Percentiles rank a stretch among this genome's conserved stretches.
Evolutionary conservation across 495 filamentous ascomycete species (phyloP).

Genomic region (Stereocaulon alpinum): DNA sequence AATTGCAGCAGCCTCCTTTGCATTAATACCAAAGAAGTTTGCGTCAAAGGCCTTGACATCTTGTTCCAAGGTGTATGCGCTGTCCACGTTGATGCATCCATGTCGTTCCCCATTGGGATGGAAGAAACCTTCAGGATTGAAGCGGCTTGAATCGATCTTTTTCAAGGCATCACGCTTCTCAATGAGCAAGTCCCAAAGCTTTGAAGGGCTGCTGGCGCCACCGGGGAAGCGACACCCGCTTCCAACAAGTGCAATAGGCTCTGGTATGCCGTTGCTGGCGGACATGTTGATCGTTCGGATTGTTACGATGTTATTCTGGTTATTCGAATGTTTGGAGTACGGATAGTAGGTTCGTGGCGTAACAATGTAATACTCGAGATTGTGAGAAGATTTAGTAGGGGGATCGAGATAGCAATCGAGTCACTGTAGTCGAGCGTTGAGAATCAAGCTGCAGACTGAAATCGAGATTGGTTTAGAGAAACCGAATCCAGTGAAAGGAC

Average conservation of each 20-base stretch:
- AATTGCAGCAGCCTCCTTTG: neutral
- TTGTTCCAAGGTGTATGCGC: neutral
- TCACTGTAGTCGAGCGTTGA: too few relatives aligned
- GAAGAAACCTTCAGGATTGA: neutral
- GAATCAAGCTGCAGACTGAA: too few relatives aligned
- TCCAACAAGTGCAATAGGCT: slow-evolving; percentile 21
- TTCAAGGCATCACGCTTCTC: neutral
- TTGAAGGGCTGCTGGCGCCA: neutral
- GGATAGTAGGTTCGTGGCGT: too few relatives aligned
- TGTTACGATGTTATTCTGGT: too few relatives aligned
- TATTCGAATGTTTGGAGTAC: too few relatives aligned
- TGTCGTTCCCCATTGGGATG: neutral
- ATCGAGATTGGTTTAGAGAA: too few relatives aligned
- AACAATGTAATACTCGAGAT: too few relatives aligned
- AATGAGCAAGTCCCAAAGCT: neutral
- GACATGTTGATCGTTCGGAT: too few relatives aligned
- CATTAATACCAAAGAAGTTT: neutral
- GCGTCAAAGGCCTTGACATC: neutral
- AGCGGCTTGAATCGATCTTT: neutral
- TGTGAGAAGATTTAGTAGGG: too few relatives aligned
- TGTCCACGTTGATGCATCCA: neutral
- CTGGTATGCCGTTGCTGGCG: neutral
- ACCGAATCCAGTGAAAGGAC: too few relatives aligned
- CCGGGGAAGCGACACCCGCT: neutral
- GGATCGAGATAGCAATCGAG: too few relatives aligned